Evolutionary conservation across 805 yeast genomes (phyloP).

Genomic region (Wickerhamiella sergipiensis): DNA sequence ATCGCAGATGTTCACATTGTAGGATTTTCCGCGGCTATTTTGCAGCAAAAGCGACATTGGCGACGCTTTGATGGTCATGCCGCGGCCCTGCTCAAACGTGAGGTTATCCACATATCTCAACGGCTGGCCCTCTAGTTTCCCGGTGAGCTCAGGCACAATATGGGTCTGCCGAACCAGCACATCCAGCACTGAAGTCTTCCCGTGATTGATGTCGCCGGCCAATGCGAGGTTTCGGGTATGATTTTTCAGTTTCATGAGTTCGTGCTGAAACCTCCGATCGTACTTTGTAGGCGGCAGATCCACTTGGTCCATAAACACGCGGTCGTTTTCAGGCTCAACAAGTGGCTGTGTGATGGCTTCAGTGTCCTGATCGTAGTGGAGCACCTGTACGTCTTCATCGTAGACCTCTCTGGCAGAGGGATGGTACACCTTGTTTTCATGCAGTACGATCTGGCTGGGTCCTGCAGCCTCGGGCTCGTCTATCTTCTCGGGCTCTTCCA

Average conservation of each 20-base stretch:
- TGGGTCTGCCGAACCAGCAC: slow-evolving; percentile 56
- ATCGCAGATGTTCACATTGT: slow-evolving; percentile 54
- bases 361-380: slow-evolving; percentile 40
- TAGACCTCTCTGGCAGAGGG: slow-evolving; percentile 34
- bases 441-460: slow-evolving; percentile 25
- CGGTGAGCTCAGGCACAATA: slow-evolving; percentile 17
- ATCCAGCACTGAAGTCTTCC: slow-evolving; percentile 74
- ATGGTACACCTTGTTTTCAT: slow-evolving; percentile 34
- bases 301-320: not conserved
- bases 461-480: slow-evolving; percentile 6
- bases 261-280: slow-evolving; percentile 47
- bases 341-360: slow-evolving; percentile 51
- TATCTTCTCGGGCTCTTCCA: slow-evolving; percentile 1
- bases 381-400: slow-evolving; percentile 45
- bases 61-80: slow-evolving; percentile 48
- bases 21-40: slow-evolving; percentile 40
- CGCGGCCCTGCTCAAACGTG: slow-evolving; percentile 50
- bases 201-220: slow-evolving; percentile 71
- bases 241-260: slow-evolving; percentile 37
- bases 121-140: not conserved
- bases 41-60: slow-evolving; percentile 49
- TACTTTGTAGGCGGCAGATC: slow-evolving; percentile 47
- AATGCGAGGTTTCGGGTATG: slow-evolving; percentile 62
- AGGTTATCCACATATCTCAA: slow-evolving; percentile 8
- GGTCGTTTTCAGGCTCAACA: slow-evolving; percentile 33